Evolutionary conservation across 495 filamentous ascomycete genomes (phyloP).

Genomic region (Podospora fimiseda): DNA sequence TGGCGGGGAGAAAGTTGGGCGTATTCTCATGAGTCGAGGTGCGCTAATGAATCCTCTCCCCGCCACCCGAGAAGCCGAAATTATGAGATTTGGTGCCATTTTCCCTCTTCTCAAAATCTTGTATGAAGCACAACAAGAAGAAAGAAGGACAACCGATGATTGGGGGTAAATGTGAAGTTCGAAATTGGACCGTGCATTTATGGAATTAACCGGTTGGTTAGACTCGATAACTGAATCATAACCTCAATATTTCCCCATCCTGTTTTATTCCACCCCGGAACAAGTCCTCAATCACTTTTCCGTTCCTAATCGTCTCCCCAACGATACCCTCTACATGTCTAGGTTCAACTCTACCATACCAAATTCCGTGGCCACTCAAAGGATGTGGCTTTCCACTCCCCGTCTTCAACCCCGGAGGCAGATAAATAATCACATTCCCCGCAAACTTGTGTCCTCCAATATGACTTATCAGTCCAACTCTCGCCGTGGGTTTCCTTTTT

Average conservation of each 20-base stretch:
- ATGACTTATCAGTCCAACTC: slow-evolving; percentile 76
- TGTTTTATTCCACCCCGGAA: slow-evolving; percentile 58
- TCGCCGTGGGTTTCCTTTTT: slow-evolving; percentile 31
- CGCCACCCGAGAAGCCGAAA: too few species aligned
- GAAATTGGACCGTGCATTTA: neutral
- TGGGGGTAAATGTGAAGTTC: neutral
- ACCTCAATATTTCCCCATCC: slow-evolving; percentile 36
- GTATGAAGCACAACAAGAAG: neutral
- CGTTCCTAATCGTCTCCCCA: slow-evolving; percentile 66
- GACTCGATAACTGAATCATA: slow-evolving; percentile 20
- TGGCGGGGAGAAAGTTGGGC: too few species aligned
- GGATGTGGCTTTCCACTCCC: slow-evolving; percentile 39
- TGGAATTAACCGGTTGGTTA: neutral
- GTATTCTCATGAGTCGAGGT: too few species aligned
- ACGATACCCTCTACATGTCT: slow-evolving; percentile 82
- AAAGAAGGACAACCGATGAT: neutral
- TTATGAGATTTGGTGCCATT: too few species aligned
- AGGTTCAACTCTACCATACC: slow-evolving; percentile 88
- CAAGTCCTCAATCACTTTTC: slow-evolving; percentile 67
- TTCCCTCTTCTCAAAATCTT: too few species aligned
- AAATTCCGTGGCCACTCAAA: slow-evolving; percentile 76
- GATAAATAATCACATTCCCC: slow-evolving; percentile 87
- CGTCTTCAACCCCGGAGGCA: slow-evolving; percentile 53
- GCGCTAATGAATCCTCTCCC: too few species aligned
- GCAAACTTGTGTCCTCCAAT: slow-evolving; percentile 91